phyloP scores from a whole-genome alignment of 345 rosid genomes.

The Nephelium lappaceum region DNA sequence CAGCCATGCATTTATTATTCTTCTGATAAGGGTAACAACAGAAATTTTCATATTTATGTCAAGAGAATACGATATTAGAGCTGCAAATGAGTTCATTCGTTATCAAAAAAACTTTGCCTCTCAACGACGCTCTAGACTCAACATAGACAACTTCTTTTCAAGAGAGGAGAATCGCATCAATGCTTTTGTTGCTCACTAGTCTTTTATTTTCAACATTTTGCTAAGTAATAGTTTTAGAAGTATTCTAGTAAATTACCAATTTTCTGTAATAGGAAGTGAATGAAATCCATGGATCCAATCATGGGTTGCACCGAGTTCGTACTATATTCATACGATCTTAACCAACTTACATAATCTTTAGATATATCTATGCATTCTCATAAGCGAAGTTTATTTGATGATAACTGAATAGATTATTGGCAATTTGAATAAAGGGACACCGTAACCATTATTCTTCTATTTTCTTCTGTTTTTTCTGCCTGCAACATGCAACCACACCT shows the following conservation, averaged over 20 bases:
- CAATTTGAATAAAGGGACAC: not conserved
- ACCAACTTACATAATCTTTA: not conserved
- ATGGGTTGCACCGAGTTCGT: not conserved
- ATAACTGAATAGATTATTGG: not conserved
- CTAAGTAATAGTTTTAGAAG: not conserved
- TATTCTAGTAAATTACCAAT: not conserved
- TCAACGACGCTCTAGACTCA: not conserved
- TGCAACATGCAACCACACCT: not conserved
- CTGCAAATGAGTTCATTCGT: not conserved
- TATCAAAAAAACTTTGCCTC: not conserved
- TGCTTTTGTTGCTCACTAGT: not conserved
- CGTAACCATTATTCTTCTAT: not conserved
- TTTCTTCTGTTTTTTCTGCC: not conserved
- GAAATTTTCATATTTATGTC: not conserved
- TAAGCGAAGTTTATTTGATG: not conserved
- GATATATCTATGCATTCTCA: not conserved
- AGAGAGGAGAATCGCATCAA: not conserved
- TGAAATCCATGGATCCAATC: not conserved
- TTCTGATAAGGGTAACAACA: not conserved
- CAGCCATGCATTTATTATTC: not conserved
- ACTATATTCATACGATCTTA: not conserved
- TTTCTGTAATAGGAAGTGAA: not conserved
- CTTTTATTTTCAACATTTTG: no score
- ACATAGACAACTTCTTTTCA: not conserved
- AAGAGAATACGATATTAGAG: no score